These are phyloP conservation scores for Murraya koenigii DNA, from an alignment of 345 rosid species.

Conservation along the genomic window DNA sequence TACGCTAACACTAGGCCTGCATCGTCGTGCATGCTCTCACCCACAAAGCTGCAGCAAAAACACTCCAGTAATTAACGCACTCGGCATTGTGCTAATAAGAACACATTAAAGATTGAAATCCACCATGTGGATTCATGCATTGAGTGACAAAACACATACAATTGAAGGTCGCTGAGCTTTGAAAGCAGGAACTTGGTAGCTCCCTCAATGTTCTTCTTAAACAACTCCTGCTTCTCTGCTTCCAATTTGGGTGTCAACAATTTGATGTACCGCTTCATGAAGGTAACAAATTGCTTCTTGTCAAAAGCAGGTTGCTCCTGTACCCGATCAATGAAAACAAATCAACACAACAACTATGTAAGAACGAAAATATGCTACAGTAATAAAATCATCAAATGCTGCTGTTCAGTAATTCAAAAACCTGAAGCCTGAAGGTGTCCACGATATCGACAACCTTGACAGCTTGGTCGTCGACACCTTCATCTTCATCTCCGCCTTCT, in stretches of 20 bases:
- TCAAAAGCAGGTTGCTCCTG: constrained; percentile 96
- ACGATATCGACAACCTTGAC: constrained; percentile 89
- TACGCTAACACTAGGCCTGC: constrained; percentile 70
- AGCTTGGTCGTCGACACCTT: constrained; percentile 78
- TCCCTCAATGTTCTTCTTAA: constrained; percentile 85
- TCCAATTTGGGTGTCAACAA: constrained; percentile 57
- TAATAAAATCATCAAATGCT: background rate
- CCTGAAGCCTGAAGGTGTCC: constrained; percentile 98
- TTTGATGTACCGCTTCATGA: constrained; percentile 78
- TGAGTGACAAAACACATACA: constrained; percentile 43
- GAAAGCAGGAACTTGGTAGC: constrained; percentile 85
- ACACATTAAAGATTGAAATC: background rate
- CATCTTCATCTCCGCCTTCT: constrained; percentile 79
- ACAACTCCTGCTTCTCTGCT: constrained; percentile 44
- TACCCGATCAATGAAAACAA: background rate
- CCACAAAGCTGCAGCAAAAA: constrained; percentile 60
- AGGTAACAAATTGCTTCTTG: constrained; percentile 73
- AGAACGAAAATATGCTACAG: background rate
- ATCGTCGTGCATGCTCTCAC: constrained; percentile 90
- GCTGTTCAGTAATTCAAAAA: constrained; percentile 9
- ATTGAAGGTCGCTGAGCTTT: constrained; percentile 83
- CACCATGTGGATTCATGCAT: background rate
- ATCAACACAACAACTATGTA: background rate
- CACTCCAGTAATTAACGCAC: background rate
- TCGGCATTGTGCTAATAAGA: no score